Percentiles rank a stretch among this genome's conserved stretches.
Evolutionary conservation across 1,284 basidiomycete genomes (phyloP).

Genomic region (Tylopilus sp.): DNA sequence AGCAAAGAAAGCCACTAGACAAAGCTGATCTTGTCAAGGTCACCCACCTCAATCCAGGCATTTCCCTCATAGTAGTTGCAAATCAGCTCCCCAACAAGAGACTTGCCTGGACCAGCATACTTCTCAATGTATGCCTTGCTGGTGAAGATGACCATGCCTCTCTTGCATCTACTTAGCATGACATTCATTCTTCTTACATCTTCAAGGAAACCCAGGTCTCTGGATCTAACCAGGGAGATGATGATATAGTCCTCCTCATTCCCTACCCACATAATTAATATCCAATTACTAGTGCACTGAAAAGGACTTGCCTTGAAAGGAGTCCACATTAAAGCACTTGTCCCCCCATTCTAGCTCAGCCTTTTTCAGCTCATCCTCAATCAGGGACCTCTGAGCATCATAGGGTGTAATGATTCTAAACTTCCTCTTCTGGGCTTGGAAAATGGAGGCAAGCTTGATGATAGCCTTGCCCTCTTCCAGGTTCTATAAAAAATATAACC

Average conservation of each 20-base stretch:
- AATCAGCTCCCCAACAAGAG: slow-evolving; percentile 29
- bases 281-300: slow-evolving; percentile 1
- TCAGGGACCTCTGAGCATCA: slow-evolving; percentile 54
- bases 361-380: slow-evolving; percentile 48
- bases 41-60: slow-evolving; percentile 29
- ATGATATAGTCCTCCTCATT: slow-evolving; percentile 62
- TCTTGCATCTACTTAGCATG: slow-evolving; percentile 66
- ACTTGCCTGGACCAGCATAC: slow-evolving; percentile 39
- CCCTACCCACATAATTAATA: slow-evolving; percentile 35
- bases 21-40: slow-evolving; percentile 16
- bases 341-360: slow-evolving; percentile 50
- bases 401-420: slow-evolving; percentile 70
- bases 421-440: slow-evolving; percentile 41
- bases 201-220: slow-evolving; percentile 53
- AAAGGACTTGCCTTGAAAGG: slow-evolving; percentile 53
- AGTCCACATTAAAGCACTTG: slow-evolving; percentile 62
- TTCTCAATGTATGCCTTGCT: slow-evolving; percentile 52
- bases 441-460: slow-evolving; percentile 44
- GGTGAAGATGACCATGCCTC: slow-evolving; percentile 63
- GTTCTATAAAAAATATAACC: slow-evolving; percentile 40
- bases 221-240: slow-evolving; percentile 60
- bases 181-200: slow-evolving; percentile 62
- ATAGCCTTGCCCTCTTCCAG: slow-evolving; percentile 43
- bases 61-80: slow-evolving; percentile 22
- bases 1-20: slow-evolving; percentile 5